Evolutionary conservation across 1,284 basidiomycete species (phyloP), one percentile per base, ranked within the genome.

Genomic region (Tetrapyrgos nigripes): DNA sequence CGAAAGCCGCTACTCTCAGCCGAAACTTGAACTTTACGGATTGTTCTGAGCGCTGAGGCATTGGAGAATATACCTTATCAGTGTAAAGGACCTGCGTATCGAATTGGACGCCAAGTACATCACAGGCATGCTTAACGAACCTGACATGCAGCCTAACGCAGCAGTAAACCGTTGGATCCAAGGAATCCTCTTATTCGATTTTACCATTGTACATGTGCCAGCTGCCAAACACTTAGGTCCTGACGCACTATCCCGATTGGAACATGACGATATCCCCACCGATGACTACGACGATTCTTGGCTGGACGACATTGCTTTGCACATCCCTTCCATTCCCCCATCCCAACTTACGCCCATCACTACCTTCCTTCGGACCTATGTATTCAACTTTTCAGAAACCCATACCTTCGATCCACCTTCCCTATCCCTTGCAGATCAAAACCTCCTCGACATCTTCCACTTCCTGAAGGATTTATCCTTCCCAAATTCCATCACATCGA

Each of bases 1-100:
- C 0, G 76, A 83, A 60, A 51, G 66, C 0, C 43, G 65, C 0
- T 82, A 78, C 54, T 79, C 74, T 0, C 74, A 76, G 48, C 59
- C 72, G 0, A 76, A 77, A 51, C 24, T 55, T 13, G 53, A 55
- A 33, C 21, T 55, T 29, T 55, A 43, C 49, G 54, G 54, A 8
- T n/a, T 48, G 5, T 48, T 48, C 46, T n/a, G 46, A 14, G 46
- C 46, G 24, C n/a, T 48, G 5, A 6, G 24, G 19, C 31, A 47
- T 4, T 55, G 45, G 54, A 3, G 29, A 17, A 13, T 48, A 49
- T 54, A 44, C 31, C 24, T 54, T 3, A 31, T 54, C 6, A n/a
- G n/a, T n/a, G n/a, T n/a, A n/a, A n/a, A n/a, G n/a, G n/a, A n/a
- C n/a, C n/a, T n/a, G n/a, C n/a, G n/a, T n/a, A n/a, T n/a, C n/a